Percentiles rank a stretch among this genome's conserved stretches.
Evolutionary conservation across 192 early-diverging fungal genomes (phyloP).

Genomic region (Linderina pennispora): DNA sequence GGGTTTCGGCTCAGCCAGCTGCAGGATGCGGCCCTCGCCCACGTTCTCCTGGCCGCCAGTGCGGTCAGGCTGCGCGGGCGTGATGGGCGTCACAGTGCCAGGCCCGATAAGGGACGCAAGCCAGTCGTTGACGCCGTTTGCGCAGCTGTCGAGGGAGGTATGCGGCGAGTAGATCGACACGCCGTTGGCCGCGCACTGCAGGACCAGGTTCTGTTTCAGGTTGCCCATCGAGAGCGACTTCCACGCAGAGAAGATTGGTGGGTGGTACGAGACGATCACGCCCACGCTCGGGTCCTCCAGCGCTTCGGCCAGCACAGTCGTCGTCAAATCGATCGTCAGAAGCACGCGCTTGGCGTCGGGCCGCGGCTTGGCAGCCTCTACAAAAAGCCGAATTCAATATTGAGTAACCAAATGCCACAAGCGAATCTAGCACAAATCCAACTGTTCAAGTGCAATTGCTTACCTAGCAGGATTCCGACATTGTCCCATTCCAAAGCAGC

Average conservation of each 20-base stretch:
- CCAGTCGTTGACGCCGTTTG: conserved; percentile 88
- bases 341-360: conserved; percentile 67
- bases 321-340: conserved; percentile 88
- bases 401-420: not conserved
- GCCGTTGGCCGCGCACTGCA: conserved; percentile 77
- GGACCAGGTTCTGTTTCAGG: conserved; percentile 72
- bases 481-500: conserved; percentile 88
- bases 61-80: conserved; percentile 11
- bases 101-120: conserved; percentile 54
- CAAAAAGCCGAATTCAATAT: conserved; percentile 6
- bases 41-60: conserved; percentile 35
- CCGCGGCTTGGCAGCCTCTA: conserved; percentile 78
- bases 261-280: conserved; percentile 90
- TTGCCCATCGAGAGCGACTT: conserved; percentile 73
- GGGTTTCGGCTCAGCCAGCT: conserved; percentile 17
- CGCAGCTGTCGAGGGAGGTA: conserved; percentile 77
- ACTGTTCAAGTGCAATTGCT: conserved; percentile 7
- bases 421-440: not conserved
- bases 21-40: conserved; percentile 23
- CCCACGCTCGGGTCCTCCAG: conserved; percentile 68
- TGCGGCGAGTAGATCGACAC: conserved; percentile 89
- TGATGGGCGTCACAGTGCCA: conserved; percentile 33
- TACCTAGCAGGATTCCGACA: conserved; percentile 71
- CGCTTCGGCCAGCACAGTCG: conserved; percentile 69
- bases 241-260: conserved; percentile 80